A percentile compares a stretch with the other conserved stretches of the same genome.
Evolutionary conservation across 164 flowering plant species (phyloP).

Genomic region (Vitis rotundifolia): DNA sequence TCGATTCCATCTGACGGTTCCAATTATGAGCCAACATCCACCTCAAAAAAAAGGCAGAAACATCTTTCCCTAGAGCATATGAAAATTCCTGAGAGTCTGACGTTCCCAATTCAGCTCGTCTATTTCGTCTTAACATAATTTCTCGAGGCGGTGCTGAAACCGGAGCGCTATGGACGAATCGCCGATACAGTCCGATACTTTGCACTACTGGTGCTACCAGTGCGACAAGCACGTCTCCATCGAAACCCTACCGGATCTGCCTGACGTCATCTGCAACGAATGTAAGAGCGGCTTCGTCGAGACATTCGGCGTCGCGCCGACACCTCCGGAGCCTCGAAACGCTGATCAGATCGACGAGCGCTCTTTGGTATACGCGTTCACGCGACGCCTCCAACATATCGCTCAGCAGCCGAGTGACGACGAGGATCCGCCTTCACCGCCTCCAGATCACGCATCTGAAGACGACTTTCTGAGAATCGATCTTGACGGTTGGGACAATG

Average conservation of each 20-base stretch:
- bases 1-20: constrained; percentile 2
- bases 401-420: constrained; percentile 56
- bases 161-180: constrained; percentile 48
- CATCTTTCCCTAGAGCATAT: not conserved
- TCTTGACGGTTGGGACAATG: constrained; percentile 60
- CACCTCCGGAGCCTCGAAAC: constrained; percentile 8
- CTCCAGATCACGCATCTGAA: constrained; percentile 29
- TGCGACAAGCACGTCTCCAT: constrained; percentile 71
- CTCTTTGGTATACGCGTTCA: constrained; percentile 52
- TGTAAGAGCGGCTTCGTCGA: constrained; percentile 78
- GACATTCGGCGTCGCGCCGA: constrained; percentile 27
- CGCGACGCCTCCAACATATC: constrained; percentile 58
- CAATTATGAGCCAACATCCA: not conserved
- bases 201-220: constrained; percentile 76
- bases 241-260: constrained; percentile 52
- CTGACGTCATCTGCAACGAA: constrained; percentile 62
- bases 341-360: constrained; percentile 32
- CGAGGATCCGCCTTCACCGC: constrained; percentile 39
- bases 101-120: too few relatives aligned
- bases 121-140: too few relatives aligned
- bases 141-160: too few relatives aligned
- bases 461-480: constrained; percentile 70
- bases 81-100: too few relatives aligned
- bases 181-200: constrained; percentile 27
- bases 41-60: not conserved